Percentiles rank a stretch among this genome's conserved stretches.
Conservation (phyloP, 164 flowering plant species). For the Magnolia changhungtana region DNA sequence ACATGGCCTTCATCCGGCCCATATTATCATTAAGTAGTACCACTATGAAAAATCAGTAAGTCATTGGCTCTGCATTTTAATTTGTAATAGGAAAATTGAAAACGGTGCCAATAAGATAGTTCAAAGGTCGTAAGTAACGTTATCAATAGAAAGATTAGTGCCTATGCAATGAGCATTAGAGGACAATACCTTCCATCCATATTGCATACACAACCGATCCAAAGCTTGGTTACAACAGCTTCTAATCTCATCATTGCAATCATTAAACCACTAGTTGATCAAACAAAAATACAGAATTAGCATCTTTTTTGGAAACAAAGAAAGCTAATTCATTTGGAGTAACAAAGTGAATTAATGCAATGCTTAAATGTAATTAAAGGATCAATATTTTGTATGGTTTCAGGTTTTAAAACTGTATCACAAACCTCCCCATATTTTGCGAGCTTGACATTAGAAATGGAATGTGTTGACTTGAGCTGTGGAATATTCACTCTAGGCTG, state of each 20-base stretch:
- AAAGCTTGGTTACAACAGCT: conserved; percentile 63
- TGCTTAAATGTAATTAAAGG: background rate
- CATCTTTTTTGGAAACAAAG: background rate
- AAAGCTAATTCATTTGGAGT: background rate
- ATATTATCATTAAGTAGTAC: background rate
- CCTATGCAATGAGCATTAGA: background rate
- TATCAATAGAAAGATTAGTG: background rate
- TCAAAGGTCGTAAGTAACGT: background rate
- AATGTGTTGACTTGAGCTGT: conserved; percentile 35
- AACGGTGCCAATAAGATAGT: background rate
- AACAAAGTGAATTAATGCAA: background rate
- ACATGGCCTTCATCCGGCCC: background rate
- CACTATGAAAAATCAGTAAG: background rate
- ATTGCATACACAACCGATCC: conserved; percentile 42
- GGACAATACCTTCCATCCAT: conserved; percentile 75
- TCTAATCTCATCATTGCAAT: conserved; percentile 67
- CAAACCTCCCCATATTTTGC: conserved; percentile 84
- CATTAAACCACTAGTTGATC: conserved; percentile 76
- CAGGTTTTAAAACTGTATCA: background rate
- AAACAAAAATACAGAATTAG: conserved; percentile 5
- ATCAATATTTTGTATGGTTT: background rate
- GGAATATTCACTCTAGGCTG: conserved; percentile 72
- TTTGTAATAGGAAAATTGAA: background rate
- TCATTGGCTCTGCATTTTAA: background rate
- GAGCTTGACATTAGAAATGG: conserved; percentile 44